phyloP scores from a whole-genome alignment of 805 yeast species.

The Kazachstania viticola region DNA sequence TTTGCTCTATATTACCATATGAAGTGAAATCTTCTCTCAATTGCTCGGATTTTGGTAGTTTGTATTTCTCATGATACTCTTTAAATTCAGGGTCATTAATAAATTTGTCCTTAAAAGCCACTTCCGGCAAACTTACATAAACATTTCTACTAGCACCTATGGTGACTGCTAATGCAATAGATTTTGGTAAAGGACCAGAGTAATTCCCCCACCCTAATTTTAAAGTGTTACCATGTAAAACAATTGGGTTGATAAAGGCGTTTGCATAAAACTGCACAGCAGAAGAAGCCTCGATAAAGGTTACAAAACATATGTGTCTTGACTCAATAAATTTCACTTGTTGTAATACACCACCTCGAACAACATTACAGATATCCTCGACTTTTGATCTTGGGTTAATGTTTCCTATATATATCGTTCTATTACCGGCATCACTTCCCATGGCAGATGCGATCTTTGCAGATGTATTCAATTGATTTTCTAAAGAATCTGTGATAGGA shows the following conservation, averaged over 20 bases:
- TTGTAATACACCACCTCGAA: slow-evolving; percentile 70
- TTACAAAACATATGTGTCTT: slow-evolving; percentile 53
- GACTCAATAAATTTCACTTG: slow-evolving; percentile 39
- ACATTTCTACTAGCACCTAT: slow-evolving; percentile 70
- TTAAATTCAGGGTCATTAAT: slow-evolving; percentile 24
- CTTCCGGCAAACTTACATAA: slow-evolving; percentile 49
- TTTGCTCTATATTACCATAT: slow-evolving; percentile 69
- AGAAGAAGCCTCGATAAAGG: slow-evolving; percentile 51
- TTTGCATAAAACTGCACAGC: slow-evolving; percentile 58
- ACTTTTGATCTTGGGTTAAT: slow-evolving; percentile 51
- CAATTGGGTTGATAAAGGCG: slow-evolving; percentile 45
- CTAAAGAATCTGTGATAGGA: slow-evolving; percentile 22
- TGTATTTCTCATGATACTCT: slow-evolving; percentile 17
- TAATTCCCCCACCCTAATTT: slow-evolving; percentile 65
- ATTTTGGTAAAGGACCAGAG: slow-evolving; percentile 48
- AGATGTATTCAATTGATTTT: slow-evolving; percentile 18
- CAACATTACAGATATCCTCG: slow-evolving; percentile 66
- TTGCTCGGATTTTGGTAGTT: slow-evolving; percentile 36
- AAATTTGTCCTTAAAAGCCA: slow-evolving; percentile 29
- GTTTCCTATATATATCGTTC: slow-evolving; percentile 62
- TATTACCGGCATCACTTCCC: slow-evolving; percentile 35
- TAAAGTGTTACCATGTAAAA: slow-evolving; percentile 48
- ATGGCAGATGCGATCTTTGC: slow-evolving; percentile 21
- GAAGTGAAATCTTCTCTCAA: slow-evolving; percentile 47
- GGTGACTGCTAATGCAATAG: slow-evolving; percentile 50